Evolutionary conservation across 352 stramenopile genomes (phyloP), one percentile per base, ranked within the genome.

Genomic region (Plasmopara halstedii): DNA sequence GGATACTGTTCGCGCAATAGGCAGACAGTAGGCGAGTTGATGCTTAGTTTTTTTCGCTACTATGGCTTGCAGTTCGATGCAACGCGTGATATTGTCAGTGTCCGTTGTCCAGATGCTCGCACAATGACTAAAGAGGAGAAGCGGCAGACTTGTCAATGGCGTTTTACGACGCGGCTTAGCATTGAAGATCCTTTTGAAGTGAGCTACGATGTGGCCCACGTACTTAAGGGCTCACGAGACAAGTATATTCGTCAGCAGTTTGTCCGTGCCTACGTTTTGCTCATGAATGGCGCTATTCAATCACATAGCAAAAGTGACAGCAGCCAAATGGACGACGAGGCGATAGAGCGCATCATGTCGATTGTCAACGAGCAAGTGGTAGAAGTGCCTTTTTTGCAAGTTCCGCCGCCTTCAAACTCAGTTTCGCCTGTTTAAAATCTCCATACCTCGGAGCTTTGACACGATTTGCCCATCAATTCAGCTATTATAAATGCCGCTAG

Each of bases 171-270:
- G 40, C 73, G 81, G 0, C 38, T 92, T 48, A 87, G 74, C 38
- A 98, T 99, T 46, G 96, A 99, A 79, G 97, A 99, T 67, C 97
- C 97, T 2, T 99, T 99, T 68, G 97, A 99, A 59, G 94, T 82
- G 2, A 95, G 88, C 58, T 98, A 98, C 64, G 90, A 98, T 62
- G 94, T 99, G 34, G 94, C 93, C 6, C 95, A 98, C 62, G 95
- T 98, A 15, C 71, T 99, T 13, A 97, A 97, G 45, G 76, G 83
- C 19, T 77, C 73, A 8, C 74, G 77, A 17, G 76, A 92, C 61
- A 89, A 88, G 50, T 87, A 89, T 64, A 87, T 88, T 51, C 80
- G 80, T 8, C 80, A 92, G 58, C 74, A 92, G 47, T 85, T 88
- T 36, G 74, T 76, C 6, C 73, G 78, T 13, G 76, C 78, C 13